These are phyloP conservation scores for Mycena haematopus DNA, from an alignment of 768 basidiomycete genomes.

Conservation along the genomic window DNA sequence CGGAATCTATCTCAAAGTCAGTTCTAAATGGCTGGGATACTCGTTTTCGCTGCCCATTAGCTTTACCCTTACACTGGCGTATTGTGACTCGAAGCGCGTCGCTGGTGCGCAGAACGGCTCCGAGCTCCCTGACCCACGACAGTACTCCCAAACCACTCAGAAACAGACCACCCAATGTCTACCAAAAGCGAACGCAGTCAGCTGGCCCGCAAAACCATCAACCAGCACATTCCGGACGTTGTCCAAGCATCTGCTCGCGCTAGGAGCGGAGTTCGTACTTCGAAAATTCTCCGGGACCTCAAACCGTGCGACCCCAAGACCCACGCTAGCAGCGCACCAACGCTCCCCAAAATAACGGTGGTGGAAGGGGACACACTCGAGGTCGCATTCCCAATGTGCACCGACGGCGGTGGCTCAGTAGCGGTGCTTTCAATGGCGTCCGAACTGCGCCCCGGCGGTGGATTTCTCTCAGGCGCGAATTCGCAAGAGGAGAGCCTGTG, in stretches of 20 bases:
- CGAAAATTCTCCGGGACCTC: slow-evolving; percentile 24
- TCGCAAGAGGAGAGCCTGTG: slow-evolving; percentile 32
- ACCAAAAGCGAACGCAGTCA: slow-evolving; percentile 26
- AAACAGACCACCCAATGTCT: background rate
- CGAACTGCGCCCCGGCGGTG: slow-evolving; percentile 32
- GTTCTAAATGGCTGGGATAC: too few species aligned
- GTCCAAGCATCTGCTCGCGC: slow-evolving; percentile 29
- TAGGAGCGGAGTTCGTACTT: slow-evolving; percentile 21
- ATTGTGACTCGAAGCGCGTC: background rate
- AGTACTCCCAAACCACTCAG: background rate
- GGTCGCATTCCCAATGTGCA: slow-evolving; percentile 20
- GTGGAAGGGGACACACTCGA: slow-evolving; percentile 31
- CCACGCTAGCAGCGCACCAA: background rate
- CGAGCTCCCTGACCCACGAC: background rate
- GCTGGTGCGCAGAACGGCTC: background rate
- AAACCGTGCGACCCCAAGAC: slow-evolving; percentile 3
- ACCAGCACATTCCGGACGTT: slow-evolving; percentile 28
- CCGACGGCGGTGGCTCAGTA: slow-evolving; percentile 19
- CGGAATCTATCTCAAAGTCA: too few species aligned
- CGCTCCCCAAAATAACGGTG: slow-evolving; percentile 23
- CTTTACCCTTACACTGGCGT: too few species aligned
- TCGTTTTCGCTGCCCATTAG: too few species aligned
- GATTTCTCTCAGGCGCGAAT: slow-evolving; percentile 30
- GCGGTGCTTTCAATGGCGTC: slow-evolving; percentile 33
- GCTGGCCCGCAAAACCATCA: slow-evolving; percentile 30